Evolutionary conservation across 2,329 filamentous ascomycete genomes (phyloP).

Genomic region (Colletotrichum sp.): DNA sequence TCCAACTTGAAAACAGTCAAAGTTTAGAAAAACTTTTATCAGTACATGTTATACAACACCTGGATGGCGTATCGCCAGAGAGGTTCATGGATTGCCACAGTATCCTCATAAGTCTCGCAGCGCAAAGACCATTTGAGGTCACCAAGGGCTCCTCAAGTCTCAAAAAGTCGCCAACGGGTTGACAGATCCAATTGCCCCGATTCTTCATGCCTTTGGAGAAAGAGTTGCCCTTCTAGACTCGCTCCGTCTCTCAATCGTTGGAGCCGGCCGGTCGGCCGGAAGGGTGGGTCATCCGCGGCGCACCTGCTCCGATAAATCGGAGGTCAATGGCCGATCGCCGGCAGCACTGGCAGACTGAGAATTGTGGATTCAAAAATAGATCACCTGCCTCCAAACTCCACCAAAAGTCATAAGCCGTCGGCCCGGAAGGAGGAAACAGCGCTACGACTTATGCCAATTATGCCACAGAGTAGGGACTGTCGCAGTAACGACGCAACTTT

Average conservation of each 20-base stretch:
- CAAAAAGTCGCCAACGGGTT: too few species aligned
- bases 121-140: too few species aligned
- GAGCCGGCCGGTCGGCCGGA: not conserved
- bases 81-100: too few species aligned
- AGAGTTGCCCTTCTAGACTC: not conserved
- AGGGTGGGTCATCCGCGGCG: fast-evolving
- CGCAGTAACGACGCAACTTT: not conserved
- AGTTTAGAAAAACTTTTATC: too few species aligned
- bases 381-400: not conserved
- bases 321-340: not conserved
- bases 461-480: not conserved
- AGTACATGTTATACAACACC: too few species aligned
- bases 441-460: not conserved
- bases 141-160: too few species aligned
- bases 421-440: not conserved
- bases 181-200: too few species aligned
- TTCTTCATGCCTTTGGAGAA: too few species aligned
- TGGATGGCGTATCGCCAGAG: too few species aligned
- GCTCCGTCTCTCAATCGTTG: not conserved
- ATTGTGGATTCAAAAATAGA: not conserved
- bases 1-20: too few species aligned
- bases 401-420: not conserved
- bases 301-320: not conserved
- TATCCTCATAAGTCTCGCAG: too few species aligned
- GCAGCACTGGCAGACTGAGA: not conserved